These are phyloP conservation scores for Lentinula sp. DNA, from an alignment of 768 basidiomycete genomes.

Conservation along the genomic window DNA sequence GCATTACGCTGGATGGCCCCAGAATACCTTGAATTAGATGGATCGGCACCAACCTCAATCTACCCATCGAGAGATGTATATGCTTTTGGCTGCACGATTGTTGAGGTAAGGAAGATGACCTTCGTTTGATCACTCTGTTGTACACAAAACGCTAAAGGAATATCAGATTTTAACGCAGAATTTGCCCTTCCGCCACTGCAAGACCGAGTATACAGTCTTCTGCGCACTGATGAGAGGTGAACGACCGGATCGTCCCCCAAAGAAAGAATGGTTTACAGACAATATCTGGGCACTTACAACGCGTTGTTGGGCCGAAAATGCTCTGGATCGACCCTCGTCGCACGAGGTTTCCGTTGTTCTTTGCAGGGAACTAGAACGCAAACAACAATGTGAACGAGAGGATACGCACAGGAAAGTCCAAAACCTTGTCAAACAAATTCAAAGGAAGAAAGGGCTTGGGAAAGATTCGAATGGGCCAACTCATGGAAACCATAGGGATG, in stretches of 20 bases:
- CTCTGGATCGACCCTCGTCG: neutral
- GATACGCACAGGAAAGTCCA: neutral
- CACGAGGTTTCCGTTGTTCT: neutral
- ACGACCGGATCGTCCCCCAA: neutral
- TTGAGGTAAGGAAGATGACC: neutral
- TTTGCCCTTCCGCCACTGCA: neutral
- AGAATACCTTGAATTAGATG: neutral
- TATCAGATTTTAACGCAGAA: neutral
- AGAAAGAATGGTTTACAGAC: neutral
- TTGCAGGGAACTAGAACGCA: neutral
- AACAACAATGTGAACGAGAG: neutral
- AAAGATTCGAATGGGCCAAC: neutral
- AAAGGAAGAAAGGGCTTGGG: neutral
- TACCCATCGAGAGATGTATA: conserved; percentile 1
- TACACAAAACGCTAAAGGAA: neutral
- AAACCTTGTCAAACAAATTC: neutral
- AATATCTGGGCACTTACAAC: neutral
- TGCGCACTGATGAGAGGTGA: neutral
- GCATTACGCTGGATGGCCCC: conserved; percentile 8
- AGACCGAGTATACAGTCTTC: neutral
- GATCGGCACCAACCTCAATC: neutral
- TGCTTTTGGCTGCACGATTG: conserved; percentile 4
- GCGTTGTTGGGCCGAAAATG: neutral
- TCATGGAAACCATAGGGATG: neutral
- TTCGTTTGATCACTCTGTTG: no score